Evolutionary conservation across 208 protist species (phyloP), one percentile per base, ranked within the genome.

Genomic region (Leishmania arabica): DNA sequence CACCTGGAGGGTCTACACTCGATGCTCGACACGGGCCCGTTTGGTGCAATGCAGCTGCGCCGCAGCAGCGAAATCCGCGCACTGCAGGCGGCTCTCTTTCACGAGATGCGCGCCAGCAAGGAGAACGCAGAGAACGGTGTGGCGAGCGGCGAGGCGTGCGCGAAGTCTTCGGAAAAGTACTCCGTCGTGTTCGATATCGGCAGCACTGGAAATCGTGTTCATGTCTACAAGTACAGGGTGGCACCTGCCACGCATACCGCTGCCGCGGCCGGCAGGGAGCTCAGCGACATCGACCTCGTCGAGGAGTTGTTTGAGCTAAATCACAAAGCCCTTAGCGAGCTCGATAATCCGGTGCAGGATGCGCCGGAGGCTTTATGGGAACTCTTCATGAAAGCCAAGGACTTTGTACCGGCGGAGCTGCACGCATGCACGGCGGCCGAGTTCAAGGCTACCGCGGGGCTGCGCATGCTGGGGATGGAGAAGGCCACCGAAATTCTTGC

Each of bases 161-260:
- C 40, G 19, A 40, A 45, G 40, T 47, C 69, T 1, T 19, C 64
- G 34, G 75, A 31, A 51, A 85, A 75, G 76, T 96, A 93, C 80
- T 91, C 84, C 64, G 85, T 97, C n/a, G 92, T 98, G 62, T 95
- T 98, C 77, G 95, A 98, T 81, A 86, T 94, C 54, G 95, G 95
- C 47, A 97, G 92, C 84, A 96, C 94, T 9, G 94, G 94, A 17
- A 96, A 90, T 71, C 93, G 94, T 40, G 89, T 97, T 27, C 93
- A 98, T 79, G 92, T 95, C 8, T 97, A 95, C 77, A 83, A 87
- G 62, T 97, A 82, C 74, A 74, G n/a, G 2, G 60, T 81, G n/a
- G 37, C 19, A 3, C 31, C 47, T 6, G 2, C 31, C 11, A 15
- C 31, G 71, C 15, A 40, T 19, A 47, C 37, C 34, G 54, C 42